A percentile compares a stretch with the other conserved stretches of the same genome.
Conservation (phyloP, 2,329 filamentous ascomycete genomes). For the Ophiostoma pallidulum region DNA sequence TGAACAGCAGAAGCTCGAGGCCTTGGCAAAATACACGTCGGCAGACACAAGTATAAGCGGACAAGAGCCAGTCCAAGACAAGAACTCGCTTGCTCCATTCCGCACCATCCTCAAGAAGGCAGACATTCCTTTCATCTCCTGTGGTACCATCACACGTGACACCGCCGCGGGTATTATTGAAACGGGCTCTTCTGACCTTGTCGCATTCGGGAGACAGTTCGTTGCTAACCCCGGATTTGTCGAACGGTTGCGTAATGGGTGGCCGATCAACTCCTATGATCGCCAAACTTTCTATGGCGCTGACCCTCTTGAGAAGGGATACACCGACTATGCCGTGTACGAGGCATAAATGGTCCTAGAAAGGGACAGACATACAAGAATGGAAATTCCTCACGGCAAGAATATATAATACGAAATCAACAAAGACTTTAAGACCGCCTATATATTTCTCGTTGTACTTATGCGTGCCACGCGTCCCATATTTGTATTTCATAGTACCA, state of each 20-base stretch:
- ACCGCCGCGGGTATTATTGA: conserved; percentile 20
- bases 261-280: conserved; percentile 29
- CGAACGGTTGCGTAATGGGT: conserved; percentile 28
- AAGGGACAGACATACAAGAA: too few species aligned
- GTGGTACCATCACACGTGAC: conserved; percentile 21
- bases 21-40: conserved; percentile 40
- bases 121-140: conserved; percentile 27
- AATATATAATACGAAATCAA: too few species aligned
- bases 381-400: too few species aligned
- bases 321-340: conserved; percentile 29
- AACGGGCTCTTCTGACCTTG: conserved; percentile 18
- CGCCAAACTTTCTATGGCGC: conserved; percentile 30
- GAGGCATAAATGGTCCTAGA: too few species aligned
- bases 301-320: conserved; percentile 28
- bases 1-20: conserved; percentile 29
- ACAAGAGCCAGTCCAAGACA: too few species aligned
- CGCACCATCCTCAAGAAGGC: conserved; percentile 37
- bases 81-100: conserved; percentile 15
- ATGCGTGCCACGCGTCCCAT: too few species aligned
- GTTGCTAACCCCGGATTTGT: conserved; percentile 37
- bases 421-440: too few species aligned
- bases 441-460: conserved; percentile 1
- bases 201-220: conserved; percentile 34
- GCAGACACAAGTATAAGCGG: not conserved
- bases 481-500: too few species aligned